Conservation (phyloP, 1,139 yeast genomes). For the Debaryomyces sp. region DNA sequence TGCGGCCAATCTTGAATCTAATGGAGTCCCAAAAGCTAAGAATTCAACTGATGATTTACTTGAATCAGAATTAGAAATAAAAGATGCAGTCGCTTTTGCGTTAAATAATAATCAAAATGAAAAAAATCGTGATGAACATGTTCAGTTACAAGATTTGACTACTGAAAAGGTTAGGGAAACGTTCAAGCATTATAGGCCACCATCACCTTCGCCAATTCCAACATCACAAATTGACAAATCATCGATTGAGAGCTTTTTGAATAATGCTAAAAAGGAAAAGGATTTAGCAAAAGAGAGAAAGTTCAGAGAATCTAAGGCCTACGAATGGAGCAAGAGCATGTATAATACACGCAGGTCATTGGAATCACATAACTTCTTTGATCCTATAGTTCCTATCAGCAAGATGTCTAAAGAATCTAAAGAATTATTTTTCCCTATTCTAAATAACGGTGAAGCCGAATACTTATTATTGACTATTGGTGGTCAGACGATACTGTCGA, state of each 20-base stretch:
- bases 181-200: constrained; percentile 9
- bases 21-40: constrained; percentile 13
- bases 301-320: constrained; percentile 54
- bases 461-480: constrained; percentile 50
- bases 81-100: constrained; percentile 27
- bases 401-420: constrained; percentile 1
- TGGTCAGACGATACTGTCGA: constrained; percentile 41
- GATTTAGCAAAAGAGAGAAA: constrained; percentile 43
- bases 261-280: constrained; percentile 43
- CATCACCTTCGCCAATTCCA: not conserved
- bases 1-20: constrained; percentile 18
- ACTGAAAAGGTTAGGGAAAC: constrained; percentile 19
- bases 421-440: constrained; percentile 15
- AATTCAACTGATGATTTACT: constrained; percentile 15
- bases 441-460: constrained; percentile 22
- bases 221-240: constrained; percentile 4
- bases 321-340: constrained; percentile 51
- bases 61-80: constrained; percentile 17
- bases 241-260: constrained; percentile 40
- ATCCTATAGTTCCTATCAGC: constrained; percentile 31
- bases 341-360: constrained; percentile 40
- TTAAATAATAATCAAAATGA: constrained; percentile 13
- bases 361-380: constrained; percentile 52
- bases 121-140: constrained; percentile 15
- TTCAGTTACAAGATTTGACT: constrained; percentile 18